Evolutionary conservation across 2,329 filamentous ascomycete genomes (phyloP).

Genomic region (Alternaria solani): DNA sequence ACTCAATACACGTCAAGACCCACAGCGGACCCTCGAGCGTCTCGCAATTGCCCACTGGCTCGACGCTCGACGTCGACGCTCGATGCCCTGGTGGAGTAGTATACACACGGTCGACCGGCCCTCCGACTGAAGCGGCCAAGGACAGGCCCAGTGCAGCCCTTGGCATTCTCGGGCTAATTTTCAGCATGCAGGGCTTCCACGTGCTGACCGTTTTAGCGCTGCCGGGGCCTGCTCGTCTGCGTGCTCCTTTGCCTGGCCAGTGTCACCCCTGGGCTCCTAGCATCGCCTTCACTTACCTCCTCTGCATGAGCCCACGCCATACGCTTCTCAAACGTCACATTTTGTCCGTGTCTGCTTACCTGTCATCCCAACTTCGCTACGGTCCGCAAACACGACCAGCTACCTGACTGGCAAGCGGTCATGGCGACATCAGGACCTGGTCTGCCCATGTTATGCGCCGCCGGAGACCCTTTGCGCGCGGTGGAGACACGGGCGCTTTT

Average conservation of each 20-base stretch:
- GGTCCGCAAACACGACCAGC: slow-evolving; percentile 23
- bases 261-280: slow-evolving; percentile 16
- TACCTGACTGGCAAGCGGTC: slow-evolving; percentile 14
- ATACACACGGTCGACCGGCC: slow-evolving; percentile 4
- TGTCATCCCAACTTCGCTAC: slow-evolving; percentile 24
- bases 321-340: slow-evolving; percentile 32
- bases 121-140: slow-evolving; percentile 14
- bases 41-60: slow-evolving; percentile 4
- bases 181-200: slow-evolving; percentile 33
- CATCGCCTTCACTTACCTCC: slow-evolving; percentile 25
- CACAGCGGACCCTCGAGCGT: slow-evolving; percentile 12
- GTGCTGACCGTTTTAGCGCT: slow-evolving; percentile 29
- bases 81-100: neutral
- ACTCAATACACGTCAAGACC: slow-evolving; percentile 5
- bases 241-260: slow-evolving; percentile 10
- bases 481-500: slow-evolving; percentile 18
- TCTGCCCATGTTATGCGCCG: slow-evolving; percentile 17
- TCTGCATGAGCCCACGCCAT: slow-evolving; percentile 25
- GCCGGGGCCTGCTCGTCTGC: slow-evolving; percentile 13
- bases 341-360: slow-evolving; percentile 22
- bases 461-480: slow-evolving; percentile 23
- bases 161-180: slow-evolving; percentile 19
- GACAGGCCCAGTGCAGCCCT: slow-evolving; percentile 8
- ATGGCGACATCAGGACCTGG: slow-evolving; percentile 22
- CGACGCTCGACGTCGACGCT: slow-evolving; percentile 8